Base-by-base conservation (phyloP, 2,329 filamentous ascomycete genomes). In the Paracoccidioides lutzii region DNA sequence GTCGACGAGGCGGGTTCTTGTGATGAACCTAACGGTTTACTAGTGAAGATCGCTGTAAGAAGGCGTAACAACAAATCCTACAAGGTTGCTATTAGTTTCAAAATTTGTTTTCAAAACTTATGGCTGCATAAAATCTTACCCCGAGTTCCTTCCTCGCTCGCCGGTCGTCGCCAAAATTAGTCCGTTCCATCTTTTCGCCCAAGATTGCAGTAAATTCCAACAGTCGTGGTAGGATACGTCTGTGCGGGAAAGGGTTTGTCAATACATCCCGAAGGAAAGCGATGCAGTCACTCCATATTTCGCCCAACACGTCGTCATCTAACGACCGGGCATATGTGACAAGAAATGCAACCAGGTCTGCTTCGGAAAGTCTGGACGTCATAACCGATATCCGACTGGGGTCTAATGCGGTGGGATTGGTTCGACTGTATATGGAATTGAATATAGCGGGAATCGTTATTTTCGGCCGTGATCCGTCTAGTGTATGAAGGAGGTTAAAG, bases 281-380 rank as follows among this genome's bases (percentile, higher is more conserved):
- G 64, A 90, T 89, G 68, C 91, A 98, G 67, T 98, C 91, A 43
- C 84, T 79, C 93, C 93, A 98, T 51, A 98, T 95, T 71, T 98
- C 93, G 64, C 98, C 93, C 80, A 96, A 91, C 14, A 93, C 87
- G 73, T 98, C 93, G 64, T 98, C 93, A 65, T 98, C 93, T 10
- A 97, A 77, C 0, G 90, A 93, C 35, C 81, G 81, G 0, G 90
- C 85, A 69, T 98, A 98, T 59, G 93, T 87, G 6, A 95, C 87
- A 46, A 97, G 72, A 68, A 98, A 98, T 7, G 86, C 81, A 7
- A 91, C 88, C 9, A 98, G 76, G 64, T 96, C 90, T 0, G 82
- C 81, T 64, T 96, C 90, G 54, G 83, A 83, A 8, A 98, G 74
- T 50, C 88, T 85, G 15, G 93, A 87, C 0, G 91, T 95, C 67